Evolutionary conservation across 1,284 basidiomycete species (phyloP).

Genomic region (Cryptococcus sp.): DNA sequence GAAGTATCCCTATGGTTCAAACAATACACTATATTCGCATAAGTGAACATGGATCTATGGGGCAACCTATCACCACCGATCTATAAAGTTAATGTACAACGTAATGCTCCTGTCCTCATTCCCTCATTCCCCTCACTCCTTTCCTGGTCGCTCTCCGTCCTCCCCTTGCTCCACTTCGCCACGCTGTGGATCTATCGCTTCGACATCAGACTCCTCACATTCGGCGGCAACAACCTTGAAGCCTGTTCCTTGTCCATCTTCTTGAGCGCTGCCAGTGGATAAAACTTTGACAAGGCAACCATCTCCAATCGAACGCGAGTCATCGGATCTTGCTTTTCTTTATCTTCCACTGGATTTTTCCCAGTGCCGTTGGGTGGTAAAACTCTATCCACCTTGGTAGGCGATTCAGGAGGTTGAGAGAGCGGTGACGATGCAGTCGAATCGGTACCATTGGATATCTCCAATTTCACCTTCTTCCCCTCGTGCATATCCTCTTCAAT

Average conservation of each 20-base stretch:
- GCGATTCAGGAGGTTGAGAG: slow-evolving; percentile 8
- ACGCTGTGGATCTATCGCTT: background rate
- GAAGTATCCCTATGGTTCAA: too few relatives aligned
- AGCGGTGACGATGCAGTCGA: slow-evolving; percentile 17
- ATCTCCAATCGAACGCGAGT: slow-evolving; percentile 36
- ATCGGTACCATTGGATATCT: background rate
- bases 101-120: too few relatives aligned
- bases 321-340: background rate
- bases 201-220: background rate
- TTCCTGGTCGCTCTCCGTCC: too few relatives aligned
- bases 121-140: too few relatives aligned
- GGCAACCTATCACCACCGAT: too few relatives aligned
- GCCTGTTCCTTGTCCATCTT: slow-evolving; percentile 38
- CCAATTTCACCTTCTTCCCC: slow-evolving; percentile 3
- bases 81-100: too few relatives aligned
- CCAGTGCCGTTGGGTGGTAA: background rate
- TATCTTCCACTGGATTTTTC: background rate
- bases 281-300: slow-evolving; percentile 41
- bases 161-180: too few relatives aligned
- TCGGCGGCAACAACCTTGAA: slow-evolving; percentile 8
- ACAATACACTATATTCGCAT: too few relatives aligned
- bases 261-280: slow-evolving; percentile 37
- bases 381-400: background rate
- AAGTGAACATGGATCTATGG: too few relatives aligned
- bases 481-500: background rate